Evolutionary conservation across 1,284 basidiomycete genomes (phyloP).

Genomic region (Rhodotorula sp.): DNA sequence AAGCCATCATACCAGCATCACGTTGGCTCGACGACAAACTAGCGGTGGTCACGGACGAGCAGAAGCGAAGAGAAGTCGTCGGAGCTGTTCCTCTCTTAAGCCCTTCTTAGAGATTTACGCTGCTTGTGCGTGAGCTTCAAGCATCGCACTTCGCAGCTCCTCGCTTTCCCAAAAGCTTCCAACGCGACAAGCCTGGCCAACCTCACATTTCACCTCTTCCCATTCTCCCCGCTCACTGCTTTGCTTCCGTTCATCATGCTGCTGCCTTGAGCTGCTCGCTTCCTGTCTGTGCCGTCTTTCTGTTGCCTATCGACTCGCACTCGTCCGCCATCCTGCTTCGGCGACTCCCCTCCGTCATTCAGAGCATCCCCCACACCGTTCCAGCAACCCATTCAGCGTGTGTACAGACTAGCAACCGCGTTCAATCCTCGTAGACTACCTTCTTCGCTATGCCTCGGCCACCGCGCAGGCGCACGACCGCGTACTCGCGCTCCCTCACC

Average conservation of each 20-base stretch:
- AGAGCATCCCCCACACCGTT: too few species aligned
- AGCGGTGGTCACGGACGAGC: too few species aligned
- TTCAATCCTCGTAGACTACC: not conserved
- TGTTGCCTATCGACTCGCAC: not conserved
- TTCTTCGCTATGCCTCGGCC: not conserved
- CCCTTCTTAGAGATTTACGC: too few species aligned
- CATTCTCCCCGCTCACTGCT: not conserved
- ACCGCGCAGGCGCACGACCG: not conserved
- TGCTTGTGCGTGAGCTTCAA: too few species aligned
- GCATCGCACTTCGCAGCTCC: too few species aligned
- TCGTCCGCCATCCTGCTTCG: not conserved
- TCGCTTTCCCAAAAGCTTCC: too few species aligned
- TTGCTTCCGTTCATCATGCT: not conserved
- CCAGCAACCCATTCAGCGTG: not conserved
- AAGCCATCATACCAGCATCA: too few species aligned
- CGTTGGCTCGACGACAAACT: too few species aligned
- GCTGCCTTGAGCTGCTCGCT: not conserved
- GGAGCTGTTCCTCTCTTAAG: not conserved
- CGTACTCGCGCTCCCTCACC: not conserved
- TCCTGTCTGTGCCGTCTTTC: not conserved
- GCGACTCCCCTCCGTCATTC: not conserved
- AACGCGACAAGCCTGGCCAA: not conserved
- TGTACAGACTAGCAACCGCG: not conserved
- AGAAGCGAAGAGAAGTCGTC: not conserved
- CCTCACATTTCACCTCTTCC: not conserved